phyloP scores from a whole-genome alignment of 1,139 yeast species.

The Pichia sp. region DNA sequence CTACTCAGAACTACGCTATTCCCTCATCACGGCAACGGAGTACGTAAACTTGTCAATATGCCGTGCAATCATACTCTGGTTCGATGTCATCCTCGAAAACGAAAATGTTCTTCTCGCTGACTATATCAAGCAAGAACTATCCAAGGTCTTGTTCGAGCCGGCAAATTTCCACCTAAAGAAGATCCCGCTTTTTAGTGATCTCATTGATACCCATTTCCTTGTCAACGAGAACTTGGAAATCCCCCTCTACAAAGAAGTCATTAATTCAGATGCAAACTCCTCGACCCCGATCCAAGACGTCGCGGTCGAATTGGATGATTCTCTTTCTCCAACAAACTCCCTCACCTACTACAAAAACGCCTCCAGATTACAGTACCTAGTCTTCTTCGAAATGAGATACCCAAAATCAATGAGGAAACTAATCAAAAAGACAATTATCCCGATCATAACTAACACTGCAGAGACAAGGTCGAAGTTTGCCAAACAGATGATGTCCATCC shows the following conservation, averaged over 20 bases:
- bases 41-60: conserved; percentile 6
- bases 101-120: conserved; percentile 16
- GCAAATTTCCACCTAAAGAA: conserved; percentile 11
- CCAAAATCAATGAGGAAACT: conserved; percentile 46
- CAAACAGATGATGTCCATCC: conserved; percentile 48
- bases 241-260: conserved; percentile 10
- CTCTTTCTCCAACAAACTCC: not conserved
- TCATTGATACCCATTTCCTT: not conserved
- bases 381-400: conserved; percentile 51
- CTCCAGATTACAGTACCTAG: conserved; percentile 27
- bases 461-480: conserved; percentile 45
- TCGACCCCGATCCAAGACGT: not conserved
- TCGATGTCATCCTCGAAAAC: conserved; percentile 14
- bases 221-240: conserved; percentile 7
- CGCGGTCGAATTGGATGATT: not conserved
- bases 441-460: conserved; percentile 49
- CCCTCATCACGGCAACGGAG: conserved; percentile 7
- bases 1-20: conserved; percentile 1
- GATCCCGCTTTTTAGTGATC: conserved; percentile 1
- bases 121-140: conserved; percentile 15
- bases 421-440: conserved; percentile 47
- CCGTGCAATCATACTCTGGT: conserved; percentile 15
- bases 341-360: conserved; percentile 3
- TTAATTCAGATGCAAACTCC: not conserved
- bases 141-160: conserved; percentile 13